Base-by-base conservation (phyloP, 1,139 yeast genomes). In the Pneumocystis murina region DNA sequence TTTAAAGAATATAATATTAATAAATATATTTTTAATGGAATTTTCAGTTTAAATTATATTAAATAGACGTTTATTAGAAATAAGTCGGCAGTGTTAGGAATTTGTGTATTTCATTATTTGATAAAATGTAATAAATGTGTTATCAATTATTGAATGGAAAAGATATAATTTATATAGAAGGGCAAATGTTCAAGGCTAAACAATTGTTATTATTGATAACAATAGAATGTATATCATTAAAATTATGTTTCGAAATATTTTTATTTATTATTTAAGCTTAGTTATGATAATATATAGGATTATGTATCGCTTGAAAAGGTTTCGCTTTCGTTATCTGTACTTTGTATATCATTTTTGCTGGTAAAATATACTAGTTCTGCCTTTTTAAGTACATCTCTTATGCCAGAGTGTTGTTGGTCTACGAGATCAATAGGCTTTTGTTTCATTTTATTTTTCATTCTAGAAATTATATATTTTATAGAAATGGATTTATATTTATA, bases 351-450 rank as follows among this genome's bases (percentile, higher is more conserved):
- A 12, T 48, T 48, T 24, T 48, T 24, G 10, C 1, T 33, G 4
- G 35, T 24, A 16, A 48, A 41, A 41, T 24, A 20, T 48, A 16
- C n/a, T 14, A 48, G 28, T 48, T 48, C 33, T 24, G 55, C n/a
- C 17, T 5, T 38, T 48, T 48, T 24, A 48, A 48, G 33, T 48
- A 24, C 14, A 48, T 12, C 20, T 24, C 28, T 1, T 48, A 48
- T 24, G 55, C 28, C n/a, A 48, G 10, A 17, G 33, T 48, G 24
- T 20, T 14, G 5, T 43, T 8, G 28, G 28, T 48, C 7, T 14
- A 84, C 85, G 67, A 90, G 78, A 70, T 88, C 89, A 59, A 86
- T 78, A 14, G 98, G 96, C 70, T 81, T 85, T 70, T 85, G 81
- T 38, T 86, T 84, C n/a, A 75, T 74, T 62, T 79, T 80, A 71